Percentiles rank a stretch among this genome's conserved stretches.
These are phyloP conservation scores for Calocybe gambosa DNA, from an alignment of 1,284 basidiomycete genomes.

Conservation along the genomic window DNA sequence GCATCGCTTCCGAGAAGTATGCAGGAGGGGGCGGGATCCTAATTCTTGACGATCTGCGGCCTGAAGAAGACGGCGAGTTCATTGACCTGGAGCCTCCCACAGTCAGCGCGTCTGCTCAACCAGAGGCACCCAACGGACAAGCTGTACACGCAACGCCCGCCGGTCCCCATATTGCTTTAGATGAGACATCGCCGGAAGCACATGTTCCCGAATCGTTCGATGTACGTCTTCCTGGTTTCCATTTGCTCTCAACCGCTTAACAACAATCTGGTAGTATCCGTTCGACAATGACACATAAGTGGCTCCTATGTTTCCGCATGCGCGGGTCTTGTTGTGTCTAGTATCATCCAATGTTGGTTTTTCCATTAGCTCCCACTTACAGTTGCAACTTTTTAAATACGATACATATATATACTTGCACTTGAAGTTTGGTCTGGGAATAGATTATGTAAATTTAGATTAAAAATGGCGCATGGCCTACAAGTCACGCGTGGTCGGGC, in stretches of 20 bases:
- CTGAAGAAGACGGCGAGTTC: conserved; percentile 64
- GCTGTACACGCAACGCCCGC: conserved; percentile 21
- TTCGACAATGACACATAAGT: conserved; percentile 55
- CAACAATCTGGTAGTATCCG: conserved; percentile 43
- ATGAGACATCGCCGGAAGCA: conserved; percentile 70
- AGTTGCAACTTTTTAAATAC: too few species aligned
- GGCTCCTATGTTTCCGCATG: not conserved
- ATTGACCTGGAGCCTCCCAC: conserved; percentile 58
- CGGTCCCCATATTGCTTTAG: conserved; percentile 54
- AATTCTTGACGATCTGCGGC: conserved; percentile 64
- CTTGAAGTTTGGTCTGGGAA: not conserved
- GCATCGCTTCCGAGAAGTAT: conserved; percentile 48
- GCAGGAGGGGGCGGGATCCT: conserved; percentile 82
- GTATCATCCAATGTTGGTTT: not conserved
- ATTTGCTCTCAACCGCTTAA: conserved; percentile 1
- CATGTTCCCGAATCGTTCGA: conserved; percentile 75
- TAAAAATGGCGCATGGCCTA: conserved; percentile 10
- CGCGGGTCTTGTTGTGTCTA: not conserved
- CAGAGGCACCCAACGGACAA: conserved; percentile 18
- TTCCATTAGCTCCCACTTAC: not conserved
- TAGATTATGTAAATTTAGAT: not conserved
- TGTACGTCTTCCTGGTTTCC: conserved; percentile 38
- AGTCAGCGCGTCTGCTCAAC: conserved; percentile 22
- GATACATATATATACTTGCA: too few species aligned
- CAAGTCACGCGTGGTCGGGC: conserved; percentile 11